Conservation (phyloP, 2,329 filamentous ascomycete species). For the Beauveria caledonica region DNA sequence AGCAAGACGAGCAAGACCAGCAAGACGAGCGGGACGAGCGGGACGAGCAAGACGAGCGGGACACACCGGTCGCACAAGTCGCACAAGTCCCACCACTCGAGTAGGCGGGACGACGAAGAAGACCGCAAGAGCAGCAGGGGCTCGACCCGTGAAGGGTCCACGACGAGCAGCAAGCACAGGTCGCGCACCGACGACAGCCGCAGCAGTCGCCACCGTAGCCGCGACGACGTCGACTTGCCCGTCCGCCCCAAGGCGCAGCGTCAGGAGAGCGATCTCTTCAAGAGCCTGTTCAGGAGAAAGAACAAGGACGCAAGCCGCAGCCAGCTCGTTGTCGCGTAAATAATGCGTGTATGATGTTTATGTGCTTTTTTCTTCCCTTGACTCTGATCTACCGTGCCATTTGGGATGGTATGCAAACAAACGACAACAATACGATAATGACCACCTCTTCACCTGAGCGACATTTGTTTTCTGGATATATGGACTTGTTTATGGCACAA, state of each 20-base stretch:
- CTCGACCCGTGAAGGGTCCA: slow-evolving; percentile 5
- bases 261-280: slow-evolving; percentile 45
- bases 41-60: slow-evolving; percentile 23
- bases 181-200: slow-evolving; percentile 26
- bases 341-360: not conserved
- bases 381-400: not conserved
- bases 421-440: slow-evolving; percentile 3
- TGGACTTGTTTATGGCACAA: too few relatives aligned
- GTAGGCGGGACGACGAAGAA: slow-evolving; percentile 14
- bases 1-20: slow-evolving; percentile 21
- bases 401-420: not conserved
- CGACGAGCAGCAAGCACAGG: slow-evolving; percentile 21
- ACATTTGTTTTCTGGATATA: not conserved
- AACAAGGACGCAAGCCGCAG: slow-evolving; percentile 32
- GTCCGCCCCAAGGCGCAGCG: slow-evolving; percentile 40
- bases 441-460: not conserved
- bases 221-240: slow-evolving; percentile 31
- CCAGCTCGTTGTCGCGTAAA: slow-evolving; percentile 23
- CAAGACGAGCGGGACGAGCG: slow-evolving; percentile 23
- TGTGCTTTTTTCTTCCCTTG: not conserved
- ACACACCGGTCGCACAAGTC: slow-evolving; percentile 21
- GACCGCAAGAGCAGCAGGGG: slow-evolving; percentile 17
- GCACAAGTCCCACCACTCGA: slow-evolving; percentile 17
- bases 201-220: slow-evolving; percentile 21
- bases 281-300: slow-evolving; percentile 50